A percentile compares a stretch with the other conserved stretches of the same genome.
These are phyloP conservation scores for Phtheirospermum japonicum DNA, from an alignment of 257 asterid genomes.

Conservation along the genomic window DNA sequence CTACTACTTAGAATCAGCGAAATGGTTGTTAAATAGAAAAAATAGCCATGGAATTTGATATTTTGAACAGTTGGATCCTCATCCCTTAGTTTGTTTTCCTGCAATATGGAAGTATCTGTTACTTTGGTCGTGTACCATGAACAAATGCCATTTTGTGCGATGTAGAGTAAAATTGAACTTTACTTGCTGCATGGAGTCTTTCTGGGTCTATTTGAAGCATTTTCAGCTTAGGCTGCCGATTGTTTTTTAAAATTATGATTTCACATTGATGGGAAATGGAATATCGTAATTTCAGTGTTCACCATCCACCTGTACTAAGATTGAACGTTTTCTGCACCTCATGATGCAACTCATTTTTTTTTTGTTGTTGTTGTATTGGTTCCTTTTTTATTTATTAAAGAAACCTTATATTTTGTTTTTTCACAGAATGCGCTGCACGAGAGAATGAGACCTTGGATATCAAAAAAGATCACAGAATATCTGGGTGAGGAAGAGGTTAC, in stretches of 20 bases:
- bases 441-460: slow-evolving; percentile 90
- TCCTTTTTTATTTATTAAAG: background rate
- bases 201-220: background rate
- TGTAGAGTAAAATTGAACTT: slow-evolving; percentile 9
- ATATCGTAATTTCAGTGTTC: background rate
- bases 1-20: too few species aligned
- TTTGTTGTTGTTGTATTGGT: background rate
- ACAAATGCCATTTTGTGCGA: background rate
- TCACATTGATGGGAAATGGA: too few species aligned
- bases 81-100: background rate
- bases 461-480: slow-evolving; percentile 88
- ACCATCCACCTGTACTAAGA: background rate
- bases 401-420: slow-evolving; percentile 11
- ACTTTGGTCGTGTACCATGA: background rate
- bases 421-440: slow-evolving; percentile 75
- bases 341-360: background rate
- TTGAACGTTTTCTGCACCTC: too few species aligned
- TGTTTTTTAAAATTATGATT: slow-evolving; percentile 5
- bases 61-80: too few species aligned
- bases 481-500: slow-evolving; percentile 95
- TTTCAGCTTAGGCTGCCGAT: background rate
- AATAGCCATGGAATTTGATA: background rate
- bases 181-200: slow-evolving; percentile 15
- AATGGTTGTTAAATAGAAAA: background rate
- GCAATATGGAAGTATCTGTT: background rate